Conservation (phyloP, 306 rosid species). For the Malus fusca region DNA sequence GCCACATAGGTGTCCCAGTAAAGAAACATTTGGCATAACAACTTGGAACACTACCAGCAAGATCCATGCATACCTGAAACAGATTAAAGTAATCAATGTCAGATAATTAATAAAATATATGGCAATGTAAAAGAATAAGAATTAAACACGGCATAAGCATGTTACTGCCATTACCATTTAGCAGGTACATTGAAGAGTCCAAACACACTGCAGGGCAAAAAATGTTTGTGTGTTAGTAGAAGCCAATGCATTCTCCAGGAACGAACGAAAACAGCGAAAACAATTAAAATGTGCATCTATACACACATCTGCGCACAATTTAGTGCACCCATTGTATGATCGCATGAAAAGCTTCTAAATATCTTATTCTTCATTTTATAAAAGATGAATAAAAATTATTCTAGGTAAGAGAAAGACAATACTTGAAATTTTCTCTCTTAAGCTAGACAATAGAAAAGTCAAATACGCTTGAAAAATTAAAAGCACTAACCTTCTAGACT, state of each 20-base stretch:
- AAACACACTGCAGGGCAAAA: conserved; percentile 63
- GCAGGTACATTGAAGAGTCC: conserved; percentile 96
- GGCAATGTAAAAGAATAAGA: conserved; percentile 4
- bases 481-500: conserved; percentile 68
- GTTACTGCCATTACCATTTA: conserved; percentile 48
- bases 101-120: conserved; percentile 8
- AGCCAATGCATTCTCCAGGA: not conserved
- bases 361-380: not conserved
- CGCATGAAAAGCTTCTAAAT: not conserved
- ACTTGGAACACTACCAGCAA: conserved; percentile 94
- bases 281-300: not conserved
- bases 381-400: not conserved
- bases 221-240: conserved; percentile 17
- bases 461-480: not conserved
- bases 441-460: not conserved
- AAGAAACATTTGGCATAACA: conserved; percentile 84
- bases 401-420: not conserved
- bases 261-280: not conserved
- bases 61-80: conserved; percentile 84
- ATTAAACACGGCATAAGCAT: conserved; percentile 3
- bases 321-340: not conserved
- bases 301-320: not conserved
- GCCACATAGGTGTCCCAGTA: conserved; percentile 97
- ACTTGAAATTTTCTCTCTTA: not conserved
- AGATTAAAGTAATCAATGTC: conserved; percentile 3